Base-by-base conservation (phyloP, 2,329 filamentous ascomycete species). In the Diaporthe ilicicola region DNA sequence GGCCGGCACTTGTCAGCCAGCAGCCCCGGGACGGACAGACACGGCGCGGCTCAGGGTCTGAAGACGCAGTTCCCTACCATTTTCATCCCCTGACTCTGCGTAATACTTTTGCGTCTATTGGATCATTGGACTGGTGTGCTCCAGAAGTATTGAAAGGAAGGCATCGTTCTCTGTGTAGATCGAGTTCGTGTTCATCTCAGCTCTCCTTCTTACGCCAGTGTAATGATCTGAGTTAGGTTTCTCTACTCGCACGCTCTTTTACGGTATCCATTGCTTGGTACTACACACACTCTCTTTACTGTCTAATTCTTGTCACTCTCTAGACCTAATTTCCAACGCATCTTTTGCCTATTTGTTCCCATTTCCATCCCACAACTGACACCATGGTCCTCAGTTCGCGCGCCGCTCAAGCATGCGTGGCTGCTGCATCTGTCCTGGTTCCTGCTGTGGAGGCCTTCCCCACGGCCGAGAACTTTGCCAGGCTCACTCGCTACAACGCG, bases 71-170 rank as follows among this genome's bases (percentile, higher is more conserved):
- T 29, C 59, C 59, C 8, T 24, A 32, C 44, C 24, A 19, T 27
- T 50, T 37, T 24, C 12, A 27, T 17, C 9, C 17, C 29, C 5
- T n/a, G n/a, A n/a, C 7, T 15, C 44, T 64, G 42, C 19, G 44
- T 64, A 64, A 64, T 64, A 3, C 59, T 50, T 37, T 64, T 19
- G 46, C 44, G 59, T 37, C 32, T 37, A 64, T 64, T 64, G 59
- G 59, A 7, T 37, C 59, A n/a, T 19, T n/a, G 13, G 59, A 19
- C 44, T 24, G 12, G 13, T 15, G 7, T 12, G 2, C 2, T 37
- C 27, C 2, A 15, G 10, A 34, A 42, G 3, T n/a, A 34, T 62
- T 48, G 6, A 62, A 48, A 62, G 59, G 3, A 3, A 17, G 13
- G 37, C 37, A 15, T 39, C 37, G 37, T 34, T 6, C 56, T 4